Percentiles rank a stretch among this genome's conserved stretches.
phyloP scores from a whole-genome alignment of 164 flowering plant species.

The Kalanchoe fedtschenkoi region DNA sequence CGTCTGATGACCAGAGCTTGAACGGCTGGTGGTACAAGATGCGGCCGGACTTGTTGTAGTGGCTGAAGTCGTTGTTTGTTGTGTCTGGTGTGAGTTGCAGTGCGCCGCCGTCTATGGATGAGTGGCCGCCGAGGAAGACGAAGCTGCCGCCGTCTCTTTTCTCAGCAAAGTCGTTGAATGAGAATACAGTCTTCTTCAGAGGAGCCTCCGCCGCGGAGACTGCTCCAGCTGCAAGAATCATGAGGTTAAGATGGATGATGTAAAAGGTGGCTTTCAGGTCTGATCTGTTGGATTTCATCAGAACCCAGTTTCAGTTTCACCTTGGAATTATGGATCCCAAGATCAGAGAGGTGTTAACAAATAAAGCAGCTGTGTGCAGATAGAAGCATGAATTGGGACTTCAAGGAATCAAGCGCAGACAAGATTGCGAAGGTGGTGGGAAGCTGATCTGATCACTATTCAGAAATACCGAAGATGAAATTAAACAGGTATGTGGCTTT shows the following conservation, averaged over 20 bases:
- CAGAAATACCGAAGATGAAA: no score
- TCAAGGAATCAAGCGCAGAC: neutral
- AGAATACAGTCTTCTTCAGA: neutral
- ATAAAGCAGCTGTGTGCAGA: neutral
- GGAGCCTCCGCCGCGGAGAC: neutral
- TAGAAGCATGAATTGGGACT: neutral
- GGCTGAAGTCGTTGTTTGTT: neutral
- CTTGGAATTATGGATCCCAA: neutral
- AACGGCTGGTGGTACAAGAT: constrained; percentile 11
- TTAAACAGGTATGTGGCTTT: neutral
- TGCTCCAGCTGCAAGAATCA: neutral
- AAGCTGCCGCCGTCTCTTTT: neutral
- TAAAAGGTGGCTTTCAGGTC: neutral
- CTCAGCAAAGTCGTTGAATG: constrained; percentile 4
- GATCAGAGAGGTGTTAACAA: neutral
- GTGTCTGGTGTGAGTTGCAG: constrained; percentile 23
- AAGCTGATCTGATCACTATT: no score
- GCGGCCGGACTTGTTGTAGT: constrained; percentile 19
- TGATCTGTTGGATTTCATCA: neutral
- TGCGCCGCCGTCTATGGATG: constrained; percentile 12
- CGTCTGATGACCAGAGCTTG: constrained; percentile 16
- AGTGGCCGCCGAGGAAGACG: neutral
- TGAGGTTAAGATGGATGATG: neutral
- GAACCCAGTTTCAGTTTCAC: neutral
- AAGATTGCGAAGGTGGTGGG: neutral